Evolutionary conservation across 495 filamentous ascomycete species (phyloP), one percentile per base, ranked within the genome.

Genomic region (Aspergillus heteromorphus): DNA sequence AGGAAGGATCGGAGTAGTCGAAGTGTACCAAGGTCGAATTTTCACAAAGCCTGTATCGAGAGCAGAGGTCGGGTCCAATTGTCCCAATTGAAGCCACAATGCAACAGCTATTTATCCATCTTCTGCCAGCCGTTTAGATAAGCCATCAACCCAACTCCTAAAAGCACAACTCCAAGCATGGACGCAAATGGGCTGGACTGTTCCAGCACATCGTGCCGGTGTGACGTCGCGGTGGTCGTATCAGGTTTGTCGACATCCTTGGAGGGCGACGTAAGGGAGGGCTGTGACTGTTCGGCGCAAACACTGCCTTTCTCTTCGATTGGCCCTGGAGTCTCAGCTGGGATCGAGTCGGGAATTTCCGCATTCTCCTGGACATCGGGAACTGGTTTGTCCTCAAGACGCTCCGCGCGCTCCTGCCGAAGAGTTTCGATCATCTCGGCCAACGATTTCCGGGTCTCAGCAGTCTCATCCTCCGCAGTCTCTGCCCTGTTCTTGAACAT

Each of bases 141-240:
- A 40, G 88, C 89, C 93, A 98, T 98, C 47, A 97, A 67, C 25
- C 90, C 87, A 64, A 96, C 85, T 14, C 93, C 93, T 57, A 97
- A 68, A 43, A 96, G 69, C 47, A 97, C 90, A 5, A 98, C 92
- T 6, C 89, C 88, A 19, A 96, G 71, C 75, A 96, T 91, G 6
- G 87, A 90, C 29, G 87, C 88, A 61, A 91, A 95, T 18, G 93
- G 93, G 50, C 85, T 81, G 56, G 84, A 81, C 27, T 89, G 82
- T 54, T 83, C 74, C 47, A 89, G 58, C n/a, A 71, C 67, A 40
- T 67, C 63, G 50, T 66, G 61, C 42, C 69, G 60, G 34, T 69
- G 67, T 40, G 58, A 69, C 49, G 69, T 74, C 45, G 77, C 65
- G 53, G 73, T 63, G 30, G 70, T 67, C 14, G 73, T 65, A 21